phyloP scores from a whole-genome alignment of 192 early-diverging fungal genomes.

The Backusella parvicylindrica region DNA sequence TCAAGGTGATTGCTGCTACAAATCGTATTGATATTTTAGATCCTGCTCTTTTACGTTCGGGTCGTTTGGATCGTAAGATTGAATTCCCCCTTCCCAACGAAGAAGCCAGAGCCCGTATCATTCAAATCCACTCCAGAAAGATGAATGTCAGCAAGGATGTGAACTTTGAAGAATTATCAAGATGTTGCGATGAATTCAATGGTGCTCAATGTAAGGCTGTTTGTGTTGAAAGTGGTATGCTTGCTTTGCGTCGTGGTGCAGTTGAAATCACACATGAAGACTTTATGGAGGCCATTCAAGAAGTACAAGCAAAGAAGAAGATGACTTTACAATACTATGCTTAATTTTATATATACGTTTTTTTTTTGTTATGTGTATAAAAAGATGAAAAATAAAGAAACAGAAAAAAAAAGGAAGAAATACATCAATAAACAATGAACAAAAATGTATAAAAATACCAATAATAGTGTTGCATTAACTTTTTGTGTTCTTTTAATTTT shows the following conservation, averaged over 20 bases:
- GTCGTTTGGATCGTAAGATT: constrained; percentile 89
- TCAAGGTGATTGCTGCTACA: constrained; percentile 99
- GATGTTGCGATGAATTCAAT: constrained; percentile 98
- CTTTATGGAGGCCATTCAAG: constrained; percentile 96
- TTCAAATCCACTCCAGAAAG: constrained; percentile 97
- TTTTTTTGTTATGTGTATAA: too few species aligned
- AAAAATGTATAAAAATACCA: too few species aligned
- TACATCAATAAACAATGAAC: neutral
- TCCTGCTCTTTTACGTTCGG: constrained; percentile 84
- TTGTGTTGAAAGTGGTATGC: constrained; percentile 88
- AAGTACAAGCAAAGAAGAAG: constrained; percentile 99
- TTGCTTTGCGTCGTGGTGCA: constrained; percentile 88
- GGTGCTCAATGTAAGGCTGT: constrained; percentile 99
- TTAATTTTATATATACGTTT: constrained; percentile 34
- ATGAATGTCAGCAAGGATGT: constrained; percentile 95
- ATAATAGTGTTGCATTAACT: too few species aligned
- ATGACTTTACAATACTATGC: constrained; percentile 91
- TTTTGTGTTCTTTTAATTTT: too few species aligned
- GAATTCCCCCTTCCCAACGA: constrained; percentile 93
- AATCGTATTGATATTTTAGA: constrained; percentile 95
- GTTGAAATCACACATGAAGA: constrained; percentile 92
- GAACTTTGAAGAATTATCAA: constrained; percentile 94
- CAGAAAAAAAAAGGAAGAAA: neutral
- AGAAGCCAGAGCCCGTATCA: constrained; percentile 90
- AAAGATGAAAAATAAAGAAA: neutral